Evolutionary conservation across 176 grass and related monocot species (phyloP).

Genomic region (Echinochloa phyllopogon): DNA sequence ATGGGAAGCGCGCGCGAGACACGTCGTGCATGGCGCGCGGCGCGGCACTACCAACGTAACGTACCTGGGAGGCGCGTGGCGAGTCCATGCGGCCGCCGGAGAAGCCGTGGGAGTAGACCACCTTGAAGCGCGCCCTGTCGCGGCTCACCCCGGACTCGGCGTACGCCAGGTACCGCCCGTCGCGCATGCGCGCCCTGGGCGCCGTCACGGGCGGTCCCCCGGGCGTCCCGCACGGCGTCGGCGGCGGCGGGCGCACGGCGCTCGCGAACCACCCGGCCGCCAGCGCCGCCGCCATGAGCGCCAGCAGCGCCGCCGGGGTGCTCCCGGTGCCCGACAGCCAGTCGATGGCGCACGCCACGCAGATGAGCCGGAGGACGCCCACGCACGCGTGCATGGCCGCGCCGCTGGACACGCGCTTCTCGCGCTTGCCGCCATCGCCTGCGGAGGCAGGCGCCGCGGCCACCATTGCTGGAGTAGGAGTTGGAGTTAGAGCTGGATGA

Average conservation of each 20-base stretch:
- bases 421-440: neutral
- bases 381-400: neutral
- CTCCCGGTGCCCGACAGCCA: conserved; percentile 15
- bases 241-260: conserved; percentile 51
- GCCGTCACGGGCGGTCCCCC: conserved; percentile 78
- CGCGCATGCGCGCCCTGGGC: conserved; percentile 55
- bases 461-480: conserved; percentile 12
- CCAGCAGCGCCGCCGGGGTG: conserved; percentile 42
- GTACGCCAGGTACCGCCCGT: conserved; percentile 85
- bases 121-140: conserved; percentile 67
- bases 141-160: conserved; percentile 68
- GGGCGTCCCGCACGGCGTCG: conserved; percentile 59
- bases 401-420: neutral
- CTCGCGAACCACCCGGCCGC: conserved; percentile 43
- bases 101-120: conserved; percentile 92
- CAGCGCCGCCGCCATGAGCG: conserved; percentile 35
- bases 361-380: neutral
- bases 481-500: neutral
- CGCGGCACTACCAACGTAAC: neutral
- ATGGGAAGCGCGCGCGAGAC: neutral
- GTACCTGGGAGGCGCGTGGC: conserved; percentile 67
- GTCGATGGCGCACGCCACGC: neutral
- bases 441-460: conserved; percentile 41
- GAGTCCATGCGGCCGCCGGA: conserved; percentile 69
- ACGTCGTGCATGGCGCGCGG: too few species aligned